Base-by-base conservation (phyloP, 192 early-diverging fungal genomes). In the Coemansia sp. region DNA sequence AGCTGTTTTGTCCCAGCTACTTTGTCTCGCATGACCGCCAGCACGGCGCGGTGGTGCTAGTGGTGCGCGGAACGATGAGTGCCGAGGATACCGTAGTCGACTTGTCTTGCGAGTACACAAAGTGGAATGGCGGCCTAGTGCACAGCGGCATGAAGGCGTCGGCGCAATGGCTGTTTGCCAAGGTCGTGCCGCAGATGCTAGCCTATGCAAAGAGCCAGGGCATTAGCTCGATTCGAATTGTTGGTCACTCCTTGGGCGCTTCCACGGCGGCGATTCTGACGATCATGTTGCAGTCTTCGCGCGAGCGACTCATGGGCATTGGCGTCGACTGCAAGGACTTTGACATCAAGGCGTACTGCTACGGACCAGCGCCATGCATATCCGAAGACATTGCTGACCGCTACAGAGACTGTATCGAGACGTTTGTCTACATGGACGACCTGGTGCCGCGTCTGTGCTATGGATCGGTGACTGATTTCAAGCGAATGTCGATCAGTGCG, bases 61-160 rank as follows among this genome's bases (percentile, higher is more conserved):
- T 83, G 5, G 89, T 91, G 39, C 77, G 91, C 46, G 91, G 91
- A 7, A 89, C 89, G 0, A 90, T 91, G 90, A 91, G 89, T 46
- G 80, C 86, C 0, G 87, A 89, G 65, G 92, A 93, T 64, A 89
- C 91, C 1, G 64, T 93, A 31, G 90, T 91, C 0, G 92, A 93
- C 70, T 66, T 93, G 19, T 88, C 87, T 0, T 93, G 91, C 64
- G 90, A 90, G 69, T 93, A 93, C 68, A 82, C 87, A 50, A 90
- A 87, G 37, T 92, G 90, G 90, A 86, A 87, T 55, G 92, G 91
- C 48, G 92, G 92, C 0, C 75, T 91, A 14, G 89, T 92, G 37
- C 92, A 93, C 59, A 86, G 86, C 51, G 92, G 92, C 5, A 90
- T 92, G 84, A 88, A 90, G 80, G 85, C 87, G 15, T 87, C 90